phyloP scores from a whole-genome alignment of 441 rosid species.

The Gossypium lobatum region DNA sequence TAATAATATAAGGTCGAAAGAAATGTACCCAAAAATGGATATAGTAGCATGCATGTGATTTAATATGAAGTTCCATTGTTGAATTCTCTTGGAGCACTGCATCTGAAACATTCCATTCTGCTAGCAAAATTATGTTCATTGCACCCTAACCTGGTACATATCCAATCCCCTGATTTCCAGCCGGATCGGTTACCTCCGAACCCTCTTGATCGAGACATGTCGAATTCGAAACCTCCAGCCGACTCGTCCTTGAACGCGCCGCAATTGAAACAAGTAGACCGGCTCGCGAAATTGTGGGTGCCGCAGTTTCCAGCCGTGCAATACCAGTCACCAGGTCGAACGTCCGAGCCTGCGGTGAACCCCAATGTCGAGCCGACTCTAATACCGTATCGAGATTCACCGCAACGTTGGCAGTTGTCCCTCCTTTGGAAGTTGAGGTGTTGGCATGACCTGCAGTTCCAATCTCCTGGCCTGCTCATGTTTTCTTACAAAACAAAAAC shows the following conservation, averaged over 20 bases:
- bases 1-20: not conserved
- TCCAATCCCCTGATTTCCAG: conserved; percentile 83
- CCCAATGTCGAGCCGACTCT: conserved; percentile 43
- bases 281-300: conserved; percentile 69
- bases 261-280: conserved; percentile 72
- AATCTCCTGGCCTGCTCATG: conserved; percentile 39
- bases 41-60: conserved; percentile 15
- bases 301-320: conserved; percentile 63
- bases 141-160: conserved; percentile 66
- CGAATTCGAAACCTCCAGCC: conserved; percentile 34
- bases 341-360: conserved; percentile 55
- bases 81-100: conserved; percentile 70
- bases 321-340: conserved; percentile 77
- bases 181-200: conserved; percentile 38
- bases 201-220: conserved; percentile 46
- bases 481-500: not conserved
- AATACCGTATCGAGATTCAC: conserved; percentile 46
- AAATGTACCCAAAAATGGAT: conserved; percentile 43
- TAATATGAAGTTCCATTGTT: conserved; percentile 52
- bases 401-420: conserved; percentile 72
- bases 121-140: conserved; percentile 77
- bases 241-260: conserved; percentile 63
- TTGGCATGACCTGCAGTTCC: conserved; percentile 6
- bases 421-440: conserved; percentile 22
- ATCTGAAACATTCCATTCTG: conserved; percentile 76